A percentile compares a stretch with the other conserved stretches of the same genome.
These are phyloP conservation scores for Neoboletus subvelutipes DNA, from an alignment of 768 basidiomycete species.

Conservation along the genomic window DNA sequence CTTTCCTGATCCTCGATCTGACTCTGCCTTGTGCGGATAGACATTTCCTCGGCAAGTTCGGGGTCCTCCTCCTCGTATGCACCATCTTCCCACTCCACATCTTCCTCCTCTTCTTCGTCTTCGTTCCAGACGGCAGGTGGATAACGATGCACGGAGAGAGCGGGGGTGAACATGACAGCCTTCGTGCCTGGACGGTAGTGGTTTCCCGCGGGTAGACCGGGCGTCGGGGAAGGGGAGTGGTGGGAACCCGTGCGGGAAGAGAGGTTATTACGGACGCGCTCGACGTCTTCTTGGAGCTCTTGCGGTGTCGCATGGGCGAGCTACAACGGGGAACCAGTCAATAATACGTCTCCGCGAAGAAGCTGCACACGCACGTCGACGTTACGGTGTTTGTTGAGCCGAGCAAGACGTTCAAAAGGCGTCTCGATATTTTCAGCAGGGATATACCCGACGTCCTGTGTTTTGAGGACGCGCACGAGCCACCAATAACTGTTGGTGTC, in stretches of 20 bases:
- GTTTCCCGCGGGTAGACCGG: constrained; percentile 35
- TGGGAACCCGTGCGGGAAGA: constrained; percentile 49
- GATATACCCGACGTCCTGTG: constrained; percentile 98
- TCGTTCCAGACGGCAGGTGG: constrained; percentile 84
- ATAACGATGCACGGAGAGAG: constrained; percentile 69
- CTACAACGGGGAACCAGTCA: constrained; percentile 10
- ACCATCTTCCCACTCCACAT: constrained; percentile 58
- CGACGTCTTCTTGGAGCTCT: constrained; percentile 60
- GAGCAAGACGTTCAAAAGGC: constrained; percentile 91
- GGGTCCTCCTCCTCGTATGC: constrained; percentile 70
- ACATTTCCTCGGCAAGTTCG: constrained; percentile 58
- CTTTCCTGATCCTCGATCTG: constrained; percentile 31
- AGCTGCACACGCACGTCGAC: constrained; percentile 70
- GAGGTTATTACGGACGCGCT: constrained; percentile 53
- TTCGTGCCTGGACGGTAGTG: constrained; percentile 33
- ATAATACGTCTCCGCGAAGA: not conserved
- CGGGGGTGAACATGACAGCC: constrained; percentile 70
- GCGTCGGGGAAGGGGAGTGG: constrained; percentile 48
- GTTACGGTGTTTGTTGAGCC: constrained; percentile 96
- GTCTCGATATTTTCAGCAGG: constrained; percentile 99
- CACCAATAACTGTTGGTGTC: constrained; percentile 99
- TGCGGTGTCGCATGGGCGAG: constrained; percentile 36
- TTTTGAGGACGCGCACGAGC: constrained; percentile 98
- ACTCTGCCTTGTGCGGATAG: constrained; percentile 39
- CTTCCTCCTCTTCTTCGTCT: constrained; percentile 61